Base-by-base conservation (phyloP, 305 asterid genomes). In the Fraxinus xanthoxyloides region DNA sequence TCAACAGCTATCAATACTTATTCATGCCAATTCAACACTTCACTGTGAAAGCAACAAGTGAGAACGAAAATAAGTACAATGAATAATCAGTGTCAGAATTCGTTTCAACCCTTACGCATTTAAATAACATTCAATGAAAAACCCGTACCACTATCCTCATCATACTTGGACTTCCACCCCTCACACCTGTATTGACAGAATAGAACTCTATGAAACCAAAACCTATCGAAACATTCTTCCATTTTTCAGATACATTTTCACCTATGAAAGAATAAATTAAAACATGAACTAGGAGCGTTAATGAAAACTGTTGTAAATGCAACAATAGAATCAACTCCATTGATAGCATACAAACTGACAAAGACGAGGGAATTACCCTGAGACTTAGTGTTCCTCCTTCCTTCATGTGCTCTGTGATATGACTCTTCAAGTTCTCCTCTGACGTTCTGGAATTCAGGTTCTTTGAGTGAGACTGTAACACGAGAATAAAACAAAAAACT, bases 221-320 rank as follows among this genome's bases (percentile, higher is more conserved):
- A 78, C 98, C 99, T 97, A 89, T 91, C 0, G 97, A 94, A 48
- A 96, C 91, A 85, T 81, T 89, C 89, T 94, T 94, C 85, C 98
- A 76, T 92, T 93, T 90, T 93, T 93, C 73, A 89, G 70, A 87
- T 93, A 97, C 85, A 90, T 94, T 89, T 93, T 93, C 89, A 93
- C 97, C 99, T 93, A 80, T 7, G 48, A 73, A 23, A 82, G 85
- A 56, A 54, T 28, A 65, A 48, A 81, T 4, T 13, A 67, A 28
- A 28, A 38, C 67, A 13, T 43, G 10, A 5, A 35, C 72, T 48
- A 77, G 79, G 75, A 76, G 61, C 72, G 36, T 72, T 8, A 15
- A 65, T 54, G 7, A 30, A 23, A 67, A 19, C 23, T 43, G 72
- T 63, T 75, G 85, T 77, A 61, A 46, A 21, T 35, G 76, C 10